Base-by-base conservation (phyloP, 306 rosid genomes). In the Hippophae tibetana region DNA sequence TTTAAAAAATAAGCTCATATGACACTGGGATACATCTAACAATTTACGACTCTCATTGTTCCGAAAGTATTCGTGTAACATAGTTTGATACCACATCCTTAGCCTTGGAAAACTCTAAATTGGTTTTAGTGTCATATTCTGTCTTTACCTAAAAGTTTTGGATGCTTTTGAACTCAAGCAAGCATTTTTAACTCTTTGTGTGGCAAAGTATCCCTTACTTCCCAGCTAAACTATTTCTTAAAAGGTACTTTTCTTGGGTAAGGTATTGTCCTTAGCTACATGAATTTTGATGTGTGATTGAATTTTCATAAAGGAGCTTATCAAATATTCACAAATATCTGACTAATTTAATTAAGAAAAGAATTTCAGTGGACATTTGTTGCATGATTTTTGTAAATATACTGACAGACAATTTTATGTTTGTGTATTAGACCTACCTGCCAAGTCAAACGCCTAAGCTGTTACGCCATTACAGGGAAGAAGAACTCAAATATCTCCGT, bases 391-490 rank as follows among this genome's bases (percentile, higher is more conserved):
- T 48, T 48, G 10, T 48, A 48, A 47, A 6, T 14, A 13, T 11
- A 55, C 43, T 68, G 43, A 69, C 61, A 56, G 3, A 47, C 41
- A 52, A n/a, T 6, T 45, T 55, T 26, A 0, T 66, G 55, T 56
- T 14, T 70, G 50, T 65, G 75, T 49, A 57, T 57, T 60, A 92
- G 99, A 61, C 82, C 53, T 92, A 78, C 71, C 86, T 92, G 69
- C 99, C 99, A 8, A 18, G 71, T 62, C 25, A 82, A 73, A 92
- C 95, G 42, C 96, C 96, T 0, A 76, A 68, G 73, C 52, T 78
- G 42, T 64, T 92, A 50, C 71, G 70, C 14, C 81, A 79, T 59
- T 76, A 80, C 12, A 76, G 96, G 61, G 82, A 80, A 75, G 81
- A 83, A 72, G 99, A 92, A 66, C 77, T 92, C 1, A 65, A 2